Percentiles rank a stretch among this genome's conserved stretches.
Conservation (phyloP, 2,329 filamentous ascomycete species). For the Cadophora malorum region DNA sequence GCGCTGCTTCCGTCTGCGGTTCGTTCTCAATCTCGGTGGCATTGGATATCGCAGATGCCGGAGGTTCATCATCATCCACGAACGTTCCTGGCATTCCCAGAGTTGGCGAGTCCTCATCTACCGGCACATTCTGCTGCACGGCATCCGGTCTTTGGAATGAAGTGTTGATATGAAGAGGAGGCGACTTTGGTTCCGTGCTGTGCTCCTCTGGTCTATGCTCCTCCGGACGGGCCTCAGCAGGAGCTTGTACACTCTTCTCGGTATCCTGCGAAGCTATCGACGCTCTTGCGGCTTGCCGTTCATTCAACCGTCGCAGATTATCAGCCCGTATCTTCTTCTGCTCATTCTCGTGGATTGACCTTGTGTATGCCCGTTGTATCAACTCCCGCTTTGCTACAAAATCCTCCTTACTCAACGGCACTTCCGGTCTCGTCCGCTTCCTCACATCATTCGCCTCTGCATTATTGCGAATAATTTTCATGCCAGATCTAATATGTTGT, state of each 20-base stretch:
- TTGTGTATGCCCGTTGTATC: conserved; percentile 85
- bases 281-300: conserved; percentile 32
- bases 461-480: conserved; percentile 41
- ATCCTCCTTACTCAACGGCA: conserved; percentile 69
- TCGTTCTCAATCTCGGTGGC: conserved; percentile 77
- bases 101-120: conserved; percentile 64
- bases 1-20: conserved; percentile 62
- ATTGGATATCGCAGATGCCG: conserved; percentile 64
- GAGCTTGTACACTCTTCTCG: conserved; percentile 31
- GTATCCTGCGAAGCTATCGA: conserved; percentile 44
- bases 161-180: conserved; percentile 39
- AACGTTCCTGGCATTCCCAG: conserved; percentile 71
- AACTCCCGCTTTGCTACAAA: conserved; percentile 82
- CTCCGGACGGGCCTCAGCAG: conserved; percentile 18
- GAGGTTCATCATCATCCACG: conserved; percentile 55
- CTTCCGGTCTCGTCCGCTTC: conserved; percentile 57
- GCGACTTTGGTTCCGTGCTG: conserved; percentile 22
- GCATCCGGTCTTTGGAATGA: conserved; percentile 34
- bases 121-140: conserved; percentile 14
- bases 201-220: conserved; percentile 8
- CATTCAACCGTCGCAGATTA: conserved; percentile 47
- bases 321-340: conserved; percentile 55
- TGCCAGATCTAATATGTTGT: conserved; percentile 38
- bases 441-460: conserved; percentile 42
- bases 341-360: conserved; percentile 78